Conservation (phyloP, 2,329 filamentous ascomycete genomes). For the Cladosporium halotolerans region DNA sequence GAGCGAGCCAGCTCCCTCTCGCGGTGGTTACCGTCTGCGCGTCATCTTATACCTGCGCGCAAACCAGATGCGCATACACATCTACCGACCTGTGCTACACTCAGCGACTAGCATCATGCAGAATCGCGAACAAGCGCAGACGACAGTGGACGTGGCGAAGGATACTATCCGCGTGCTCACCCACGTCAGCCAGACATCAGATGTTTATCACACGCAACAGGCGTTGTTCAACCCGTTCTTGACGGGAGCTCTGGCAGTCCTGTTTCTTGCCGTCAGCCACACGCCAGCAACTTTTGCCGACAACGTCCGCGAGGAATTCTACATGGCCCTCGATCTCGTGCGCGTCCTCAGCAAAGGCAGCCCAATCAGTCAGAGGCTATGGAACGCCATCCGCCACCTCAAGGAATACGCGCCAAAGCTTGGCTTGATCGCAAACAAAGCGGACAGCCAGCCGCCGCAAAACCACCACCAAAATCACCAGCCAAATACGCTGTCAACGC, state of each 20-base stretch:
- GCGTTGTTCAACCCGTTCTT: constrained; percentile 78
- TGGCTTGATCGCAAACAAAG: constrained; percentile 44
- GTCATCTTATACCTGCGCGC: constrained; percentile 80
- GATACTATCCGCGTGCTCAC: constrained; percentile 68
- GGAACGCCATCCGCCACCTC: constrained; percentile 64
- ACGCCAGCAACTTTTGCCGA: constrained; percentile 65
- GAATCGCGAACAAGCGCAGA: constrained; percentile 66
- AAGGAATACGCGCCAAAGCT: constrained; percentile 67
- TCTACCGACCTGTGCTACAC: constrained; percentile 82
- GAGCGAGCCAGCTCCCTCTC: constrained; percentile 43
- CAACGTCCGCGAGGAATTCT: constrained; percentile 67
- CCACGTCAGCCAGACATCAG: constrained; percentile 64
- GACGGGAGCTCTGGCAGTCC: constrained; percentile 64
- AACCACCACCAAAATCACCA: not conserved
- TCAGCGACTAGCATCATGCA: constrained; percentile 76
- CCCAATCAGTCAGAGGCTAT: constrained; percentile 65
- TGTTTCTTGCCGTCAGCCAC: constrained; percentile 72
- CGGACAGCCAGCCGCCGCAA: not conserved
- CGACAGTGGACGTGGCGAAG: constrained; percentile 66
- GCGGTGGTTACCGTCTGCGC: constrained; percentile 65
- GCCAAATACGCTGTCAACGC: not conserved
- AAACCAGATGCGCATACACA: constrained; percentile 84
- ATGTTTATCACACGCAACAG: constrained; percentile 65
- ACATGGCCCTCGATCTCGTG: constrained; percentile 68
- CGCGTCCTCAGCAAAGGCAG: constrained; percentile 66